Conservation (phyloP, 2,329 filamentous ascomycete genomes). For the Exophiala dermatitidis region DNA sequence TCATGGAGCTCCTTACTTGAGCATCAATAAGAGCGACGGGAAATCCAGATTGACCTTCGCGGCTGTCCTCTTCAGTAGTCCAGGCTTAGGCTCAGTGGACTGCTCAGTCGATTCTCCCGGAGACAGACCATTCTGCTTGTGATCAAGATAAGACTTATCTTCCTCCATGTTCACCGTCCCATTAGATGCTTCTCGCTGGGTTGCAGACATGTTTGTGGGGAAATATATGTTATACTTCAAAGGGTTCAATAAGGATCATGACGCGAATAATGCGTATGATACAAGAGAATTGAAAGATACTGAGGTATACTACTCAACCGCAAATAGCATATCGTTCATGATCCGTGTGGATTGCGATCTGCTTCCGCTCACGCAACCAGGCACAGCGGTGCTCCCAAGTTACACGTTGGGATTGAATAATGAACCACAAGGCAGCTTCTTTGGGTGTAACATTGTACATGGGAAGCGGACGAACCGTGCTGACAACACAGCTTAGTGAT, state of each 20-base stretch:
- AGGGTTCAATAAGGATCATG: no score
- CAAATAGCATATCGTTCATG: no score
- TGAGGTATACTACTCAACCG: no score
- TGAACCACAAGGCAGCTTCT: no score
- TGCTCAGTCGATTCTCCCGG: background rate
- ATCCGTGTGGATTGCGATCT: no score
- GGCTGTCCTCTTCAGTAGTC: slow-evolving; percentile 15
- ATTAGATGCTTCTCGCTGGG: background rate
- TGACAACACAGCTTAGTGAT: background rate
- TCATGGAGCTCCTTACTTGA: slow-evolving; percentile 17
- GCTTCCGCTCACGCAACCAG: no score
- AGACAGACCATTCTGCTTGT: background rate
- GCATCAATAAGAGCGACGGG: slow-evolving; percentile 20
- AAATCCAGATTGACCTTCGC: slow-evolving; percentile 18
- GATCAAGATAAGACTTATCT: background rate
- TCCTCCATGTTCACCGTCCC: background rate
- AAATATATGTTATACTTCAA: no score
- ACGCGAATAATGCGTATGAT: no score
- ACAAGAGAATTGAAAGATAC: no score
- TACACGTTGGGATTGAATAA: no score
- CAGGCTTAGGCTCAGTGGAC: slow-evolving; percentile 9
- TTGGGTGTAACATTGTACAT: no score
- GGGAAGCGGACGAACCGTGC: background rate
- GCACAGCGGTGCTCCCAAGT: no score
- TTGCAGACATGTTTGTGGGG: background rate